phyloP scores from a whole-genome alignment of 2,329 filamentous ascomycete genomes.

The Zasmidium citrigriseum region DNA sequence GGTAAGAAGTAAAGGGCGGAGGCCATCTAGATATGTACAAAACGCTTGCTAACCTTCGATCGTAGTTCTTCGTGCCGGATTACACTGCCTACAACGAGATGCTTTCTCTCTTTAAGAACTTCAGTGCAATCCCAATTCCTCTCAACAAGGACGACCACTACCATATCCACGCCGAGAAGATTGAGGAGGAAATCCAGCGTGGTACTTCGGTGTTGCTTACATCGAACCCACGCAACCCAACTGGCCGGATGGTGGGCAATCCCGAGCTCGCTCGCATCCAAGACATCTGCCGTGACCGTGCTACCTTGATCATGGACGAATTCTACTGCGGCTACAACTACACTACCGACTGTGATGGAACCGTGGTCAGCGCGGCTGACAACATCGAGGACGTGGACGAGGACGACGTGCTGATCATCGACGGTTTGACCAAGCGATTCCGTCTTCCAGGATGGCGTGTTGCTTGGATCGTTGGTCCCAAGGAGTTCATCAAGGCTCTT shows the following conservation, averaged over 20 bases:
- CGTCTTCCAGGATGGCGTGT: slow-evolving; percentile 94
- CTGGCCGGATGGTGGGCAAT: slow-evolving; percentile 81
- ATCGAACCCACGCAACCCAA: slow-evolving; percentile 93
- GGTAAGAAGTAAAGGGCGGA: no score
- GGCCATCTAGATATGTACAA: slow-evolving; percentile 53
- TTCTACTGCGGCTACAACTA: slow-evolving; percentile 96
- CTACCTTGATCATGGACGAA: slow-evolving; percentile 92
- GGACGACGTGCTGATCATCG: slow-evolving; percentile 84
- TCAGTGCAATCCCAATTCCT: slow-evolving; percentile 83
- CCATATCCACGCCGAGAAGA: slow-evolving; percentile 77
- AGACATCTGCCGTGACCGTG: slow-evolving; percentile 85
- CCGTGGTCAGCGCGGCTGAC: slow-evolving; percentile 82
- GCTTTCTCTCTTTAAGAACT: slow-evolving; percentile 89
- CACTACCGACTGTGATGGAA: slow-evolving; percentile 85
- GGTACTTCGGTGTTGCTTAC: slow-evolving; percentile 76
- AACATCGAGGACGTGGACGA: slow-evolving; percentile 88
- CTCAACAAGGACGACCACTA: slow-evolving; percentile 84
- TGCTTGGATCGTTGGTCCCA: slow-evolving; percentile 62
- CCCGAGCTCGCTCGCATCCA: slow-evolving; percentile 88
- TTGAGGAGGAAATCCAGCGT: slow-evolving; percentile 62
- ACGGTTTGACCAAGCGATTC: slow-evolving; percentile 95
- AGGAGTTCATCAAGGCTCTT: slow-evolving; percentile 93
- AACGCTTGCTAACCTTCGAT: no score
- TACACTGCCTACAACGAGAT: slow-evolving; percentile 99
- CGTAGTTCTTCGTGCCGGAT: slow-evolving; percentile 63